Conservation (phyloP, 306 rosid species). For the Cucurbita moschata region DNA sequence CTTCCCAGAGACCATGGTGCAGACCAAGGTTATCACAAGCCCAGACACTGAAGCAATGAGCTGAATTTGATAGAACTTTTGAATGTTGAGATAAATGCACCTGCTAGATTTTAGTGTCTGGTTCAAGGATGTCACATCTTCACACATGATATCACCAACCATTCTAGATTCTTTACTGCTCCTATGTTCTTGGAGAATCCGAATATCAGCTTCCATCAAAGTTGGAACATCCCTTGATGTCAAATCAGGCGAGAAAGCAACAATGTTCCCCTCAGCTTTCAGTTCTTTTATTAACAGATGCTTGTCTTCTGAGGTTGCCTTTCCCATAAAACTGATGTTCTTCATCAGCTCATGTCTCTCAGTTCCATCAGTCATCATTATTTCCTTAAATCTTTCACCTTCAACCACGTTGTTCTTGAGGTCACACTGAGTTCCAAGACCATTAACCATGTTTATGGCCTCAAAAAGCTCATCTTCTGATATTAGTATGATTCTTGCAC, state of each 20-base stretch:
- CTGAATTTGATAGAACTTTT: constrained; percentile 41
- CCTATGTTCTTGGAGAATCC: constrained; percentile 9
- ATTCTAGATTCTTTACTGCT: constrained; percentile 11
- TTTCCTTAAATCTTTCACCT: constrained; percentile 18
- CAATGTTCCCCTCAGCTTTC: constrained; percentile 24
- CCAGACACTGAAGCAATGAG: constrained; percentile 35
- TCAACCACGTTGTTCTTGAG: neutral
- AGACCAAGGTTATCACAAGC: constrained; percentile 16
- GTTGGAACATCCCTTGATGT: constrained; percentile 12
- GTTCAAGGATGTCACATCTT: constrained; percentile 9
- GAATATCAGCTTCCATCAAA: constrained; percentile 38
- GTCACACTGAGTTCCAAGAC: constrained; percentile 14
- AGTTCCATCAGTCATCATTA: neutral
- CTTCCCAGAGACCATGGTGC: constrained; percentile 31
- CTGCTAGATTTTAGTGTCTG: constrained; percentile 19
- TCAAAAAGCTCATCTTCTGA: constrained; percentile 36
- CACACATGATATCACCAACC: constrained; percentile 16
- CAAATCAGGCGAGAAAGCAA: constrained; percentile 38
- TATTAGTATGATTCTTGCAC: constrained; percentile 24
- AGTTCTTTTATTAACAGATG: constrained; percentile 18
- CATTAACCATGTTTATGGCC: constrained; percentile 22
- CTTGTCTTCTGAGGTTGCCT: constrained; percentile 27
- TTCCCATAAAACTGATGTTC: constrained; percentile 24
- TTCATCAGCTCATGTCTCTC: constrained; percentile 11
- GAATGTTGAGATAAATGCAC: constrained; percentile 30